Conservation (phyloP, 768 basidiomycete species). For the Boletus huronensis region DNA sequence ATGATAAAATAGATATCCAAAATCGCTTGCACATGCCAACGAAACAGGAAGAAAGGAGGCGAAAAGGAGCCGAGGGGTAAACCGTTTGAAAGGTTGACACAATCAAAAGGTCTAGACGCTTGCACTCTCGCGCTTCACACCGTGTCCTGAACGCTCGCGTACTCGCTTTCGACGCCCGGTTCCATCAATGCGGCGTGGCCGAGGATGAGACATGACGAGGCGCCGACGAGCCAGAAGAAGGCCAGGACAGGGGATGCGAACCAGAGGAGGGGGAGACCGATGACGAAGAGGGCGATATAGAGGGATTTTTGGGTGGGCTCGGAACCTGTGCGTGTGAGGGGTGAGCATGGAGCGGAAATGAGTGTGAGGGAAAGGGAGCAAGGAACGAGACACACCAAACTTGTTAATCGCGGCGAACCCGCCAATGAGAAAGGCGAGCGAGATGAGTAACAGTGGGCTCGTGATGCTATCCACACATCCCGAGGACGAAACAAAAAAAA, state of each 20-base stretch:
- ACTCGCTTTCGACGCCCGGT: slow-evolving; percentile 94
- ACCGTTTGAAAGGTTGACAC: neutral
- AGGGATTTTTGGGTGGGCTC: slow-evolving; percentile 91
- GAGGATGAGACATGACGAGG: slow-evolving; percentile 79
- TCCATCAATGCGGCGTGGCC: slow-evolving; percentile 87
- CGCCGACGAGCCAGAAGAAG: slow-evolving; percentile 94
- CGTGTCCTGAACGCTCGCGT: slow-evolving; percentile 69
- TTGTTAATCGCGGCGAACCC: slow-evolving; percentile 88
- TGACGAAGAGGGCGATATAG: slow-evolving; percentile 85
- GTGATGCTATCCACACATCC: slow-evolving; percentile 55
- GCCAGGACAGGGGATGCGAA: slow-evolving; percentile 70
- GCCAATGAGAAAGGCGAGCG: slow-evolving; percentile 84
- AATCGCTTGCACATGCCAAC: neutral
- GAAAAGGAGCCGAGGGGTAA: neutral
- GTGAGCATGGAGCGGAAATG: neutral
- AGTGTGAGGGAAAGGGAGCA: neutral
- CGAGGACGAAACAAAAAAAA: neutral
- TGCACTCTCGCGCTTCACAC: slow-evolving; percentile 30
- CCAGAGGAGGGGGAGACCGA: slow-evolving; percentile 88
- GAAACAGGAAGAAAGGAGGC: neutral
- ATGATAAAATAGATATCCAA: neutral
- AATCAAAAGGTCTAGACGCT: neutral
- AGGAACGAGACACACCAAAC: slow-evolving; percentile 56
- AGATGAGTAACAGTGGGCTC: slow-evolving; percentile 77
- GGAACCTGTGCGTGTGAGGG: slow-evolving; percentile 46